Percentiles rank a stretch among this genome's conserved stretches.
Conservation (phyloP, 2,329 filamentous ascomycete species). For the Alternaria dauci region DNA sequence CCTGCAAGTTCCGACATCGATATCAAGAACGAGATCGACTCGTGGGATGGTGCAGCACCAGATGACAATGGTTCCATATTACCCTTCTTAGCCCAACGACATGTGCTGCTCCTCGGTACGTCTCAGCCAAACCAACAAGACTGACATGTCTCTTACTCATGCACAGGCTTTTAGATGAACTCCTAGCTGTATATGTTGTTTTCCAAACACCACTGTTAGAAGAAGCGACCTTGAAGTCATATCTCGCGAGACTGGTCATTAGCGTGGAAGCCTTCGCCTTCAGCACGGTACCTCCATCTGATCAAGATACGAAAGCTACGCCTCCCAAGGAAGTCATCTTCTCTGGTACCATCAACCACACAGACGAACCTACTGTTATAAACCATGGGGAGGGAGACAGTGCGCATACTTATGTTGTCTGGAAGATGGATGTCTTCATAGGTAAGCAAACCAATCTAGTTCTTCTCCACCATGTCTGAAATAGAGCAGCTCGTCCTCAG, state of each 20-base stretch:
- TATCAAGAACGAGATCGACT: slow-evolving; percentile 51
- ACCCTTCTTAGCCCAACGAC: slow-evolving; percentile 67
- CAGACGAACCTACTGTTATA: slow-evolving; percentile 43
- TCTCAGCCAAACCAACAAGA: slow-evolving; percentile 44
- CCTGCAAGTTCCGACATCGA: slow-evolving; percentile 49
- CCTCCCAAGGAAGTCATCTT: slow-evolving; percentile 66
- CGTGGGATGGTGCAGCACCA: slow-evolving; percentile 55
- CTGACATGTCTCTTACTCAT: slow-evolving; percentile 60
- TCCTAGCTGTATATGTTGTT: slow-evolving; percentile 72
- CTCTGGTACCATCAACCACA: slow-evolving; percentile 51
- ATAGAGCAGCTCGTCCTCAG: slow-evolving; percentile 53
- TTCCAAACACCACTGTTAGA: slow-evolving; percentile 70
- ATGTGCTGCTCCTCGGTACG: slow-evolving; percentile 77
- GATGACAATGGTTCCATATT: slow-evolving; percentile 59
- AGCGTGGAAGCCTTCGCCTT: slow-evolving; percentile 71
- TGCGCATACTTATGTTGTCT: slow-evolving; percentile 48
- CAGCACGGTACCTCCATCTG: slow-evolving; percentile 58
- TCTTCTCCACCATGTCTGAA: slow-evolving; percentile 13
- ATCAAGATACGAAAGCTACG: slow-evolving; percentile 47
- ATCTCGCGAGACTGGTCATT: slow-evolving; percentile 70
- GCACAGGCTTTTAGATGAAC: slow-evolving; percentile 71
- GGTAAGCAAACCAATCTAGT: slow-evolving; percentile 26
- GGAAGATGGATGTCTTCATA: slow-evolving; percentile 51
- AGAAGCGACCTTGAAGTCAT: slow-evolving; percentile 65
- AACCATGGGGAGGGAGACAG: slow-evolving; percentile 35